Conservation (phyloP, 495 filamentous ascomycete genomes). For the Aspergillus avenaceus region DNA sequence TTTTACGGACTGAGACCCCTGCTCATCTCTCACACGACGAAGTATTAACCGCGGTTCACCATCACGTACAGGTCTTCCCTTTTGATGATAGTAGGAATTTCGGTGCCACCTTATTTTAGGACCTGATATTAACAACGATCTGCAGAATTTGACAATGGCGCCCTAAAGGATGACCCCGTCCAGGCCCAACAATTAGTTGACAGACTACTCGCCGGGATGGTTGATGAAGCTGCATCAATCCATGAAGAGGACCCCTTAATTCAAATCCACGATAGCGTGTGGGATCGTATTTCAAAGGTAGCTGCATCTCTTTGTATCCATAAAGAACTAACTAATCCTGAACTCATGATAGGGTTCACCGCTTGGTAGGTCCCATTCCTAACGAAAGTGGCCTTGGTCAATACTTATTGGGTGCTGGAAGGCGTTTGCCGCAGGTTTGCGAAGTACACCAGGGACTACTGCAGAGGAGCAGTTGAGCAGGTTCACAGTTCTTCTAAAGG, state of each 20-base stretch:
- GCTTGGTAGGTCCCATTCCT: constrained; percentile 4
- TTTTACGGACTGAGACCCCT: too few species aligned
- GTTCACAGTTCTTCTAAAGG: constrained; percentile 15
- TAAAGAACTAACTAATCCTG: not conserved
- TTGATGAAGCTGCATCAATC: not conserved
- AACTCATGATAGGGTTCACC: constrained; percentile 4
- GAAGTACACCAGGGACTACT: constrained; percentile 22
- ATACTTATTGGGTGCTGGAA: constrained; percentile 3
- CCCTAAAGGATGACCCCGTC: constrained; percentile 18
- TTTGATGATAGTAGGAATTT: constrained; percentile 22
- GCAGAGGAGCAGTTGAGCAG: constrained; percentile 21
- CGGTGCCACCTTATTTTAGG: not conserved
- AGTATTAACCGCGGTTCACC: too few species aligned
- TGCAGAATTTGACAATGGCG: constrained; percentile 30
- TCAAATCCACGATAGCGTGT: constrained; percentile 17
- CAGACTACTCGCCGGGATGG: constrained; percentile 20
- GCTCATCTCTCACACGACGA: too few species aligned
- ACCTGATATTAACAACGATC: not conserved
- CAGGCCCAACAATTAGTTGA: constrained; percentile 18
- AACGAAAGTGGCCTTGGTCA: not conserved
- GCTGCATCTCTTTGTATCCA: not conserved
- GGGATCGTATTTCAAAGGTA: constrained; percentile 13
- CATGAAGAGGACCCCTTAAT: constrained; percentile 9
- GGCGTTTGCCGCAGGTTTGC: constrained; percentile 22
- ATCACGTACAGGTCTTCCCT: constrained; percentile 18